phyloP scores from a whole-genome alignment of 768 basidiomycete species.

The Hygrocybe coccinea region DNA sequence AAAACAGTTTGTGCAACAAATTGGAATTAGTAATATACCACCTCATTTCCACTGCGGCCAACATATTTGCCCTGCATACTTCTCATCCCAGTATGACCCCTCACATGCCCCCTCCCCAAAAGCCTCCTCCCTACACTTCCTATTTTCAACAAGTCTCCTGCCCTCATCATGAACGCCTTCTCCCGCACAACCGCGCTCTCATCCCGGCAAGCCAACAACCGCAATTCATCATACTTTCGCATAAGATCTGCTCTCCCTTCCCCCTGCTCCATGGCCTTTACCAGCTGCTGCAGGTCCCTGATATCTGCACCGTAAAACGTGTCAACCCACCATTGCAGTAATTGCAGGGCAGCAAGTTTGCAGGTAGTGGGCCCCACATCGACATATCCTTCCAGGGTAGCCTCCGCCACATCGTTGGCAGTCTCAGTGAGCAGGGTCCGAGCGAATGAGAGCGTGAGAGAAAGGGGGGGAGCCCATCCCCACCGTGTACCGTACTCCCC shows the following conservation, averaged over 20 bases:
- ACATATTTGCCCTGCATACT: too few relatives aligned
- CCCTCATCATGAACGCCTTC: not conserved
- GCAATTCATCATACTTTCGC: conserved; percentile 11
- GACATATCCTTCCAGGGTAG: conserved; percentile 10
- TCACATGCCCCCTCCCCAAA: too few relatives aligned
- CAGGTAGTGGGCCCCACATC: conserved; percentile 7
- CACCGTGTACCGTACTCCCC: not conserved
- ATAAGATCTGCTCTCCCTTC: conserved; percentile 15
- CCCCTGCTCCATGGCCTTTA: conserved; percentile 8
- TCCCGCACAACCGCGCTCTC: not conserved
- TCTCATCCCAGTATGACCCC: too few relatives aligned
- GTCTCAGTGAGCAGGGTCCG: conserved; percentile 14
- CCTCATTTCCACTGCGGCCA: too few relatives aligned
- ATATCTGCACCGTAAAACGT: not conserved
- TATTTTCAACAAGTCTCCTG: too few relatives aligned
- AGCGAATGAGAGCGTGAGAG: conserved; percentile 16
- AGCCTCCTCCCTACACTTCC: too few relatives aligned
- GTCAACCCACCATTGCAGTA: conserved; percentile 14
- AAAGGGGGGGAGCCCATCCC: conserved; percentile 16
- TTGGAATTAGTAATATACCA: too few relatives aligned
- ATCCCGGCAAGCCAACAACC: conserved; percentile 8
- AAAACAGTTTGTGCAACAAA: too few relatives aligned
- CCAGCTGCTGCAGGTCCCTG: too few relatives aligned
- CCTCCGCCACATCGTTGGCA: conserved; percentile 13
- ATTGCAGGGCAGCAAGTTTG: conserved; percentile 10